phyloP scores from a whole-genome alignment of 2,329 filamentous ascomycete species.

The Ophiobolus disseminans region DNA sequence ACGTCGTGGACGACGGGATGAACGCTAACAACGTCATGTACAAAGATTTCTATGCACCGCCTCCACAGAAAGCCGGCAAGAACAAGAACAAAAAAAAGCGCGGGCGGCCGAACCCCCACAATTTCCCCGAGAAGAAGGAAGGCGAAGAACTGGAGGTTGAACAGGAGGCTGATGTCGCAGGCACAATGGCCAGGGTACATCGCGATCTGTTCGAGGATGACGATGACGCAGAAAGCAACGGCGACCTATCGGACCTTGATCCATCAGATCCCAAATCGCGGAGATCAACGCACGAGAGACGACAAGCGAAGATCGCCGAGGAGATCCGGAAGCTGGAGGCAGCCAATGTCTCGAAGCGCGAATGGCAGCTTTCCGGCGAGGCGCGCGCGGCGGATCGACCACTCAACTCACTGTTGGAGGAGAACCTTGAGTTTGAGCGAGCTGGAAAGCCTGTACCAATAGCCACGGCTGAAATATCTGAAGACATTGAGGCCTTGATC shows the following conservation, averaged over 20 bases:
- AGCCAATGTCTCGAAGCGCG: slow-evolving; percentile 84
- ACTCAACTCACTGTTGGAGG: slow-evolving; percentile 88
- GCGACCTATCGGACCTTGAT: slow-evolving; percentile 67
- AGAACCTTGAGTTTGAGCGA: slow-evolving; percentile 95
- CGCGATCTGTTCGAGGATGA: slow-evolving; percentile 85
- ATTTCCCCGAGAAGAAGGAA: slow-evolving; percentile 48
- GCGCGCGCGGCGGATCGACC: slow-evolving; percentile 82
- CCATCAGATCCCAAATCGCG: slow-evolving; percentile 75
- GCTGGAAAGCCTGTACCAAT: slow-evolving; percentile 93
- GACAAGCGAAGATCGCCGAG: slow-evolving; percentile 82
- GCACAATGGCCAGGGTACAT: slow-evolving; percentile 84
- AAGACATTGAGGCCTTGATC: slow-evolving; percentile 91
- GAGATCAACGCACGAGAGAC: slow-evolving; percentile 82
- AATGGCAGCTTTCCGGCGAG: slow-evolving; percentile 91
- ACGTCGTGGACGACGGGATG: slow-evolving; percentile 60
- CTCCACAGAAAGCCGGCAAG: slow-evolving; percentile 72
- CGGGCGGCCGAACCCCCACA: slow-evolving; percentile 63
- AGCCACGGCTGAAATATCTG: slow-evolving; percentile 88
- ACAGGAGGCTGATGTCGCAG: slow-evolving; percentile 71
- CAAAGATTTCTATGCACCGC: slow-evolving; percentile 90
- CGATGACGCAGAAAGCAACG: slow-evolving; percentile 65
- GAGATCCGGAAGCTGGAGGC: slow-evolving; percentile 93
- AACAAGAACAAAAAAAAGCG: slow-evolving; percentile 62
- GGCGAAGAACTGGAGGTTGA: slow-evolving; percentile 22
- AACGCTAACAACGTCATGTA: slow-evolving; percentile 93